Percentiles rank a stretch among this genome's conserved stretches.
phyloP scores from a whole-genome alignment of 2,329 filamentous ascomycete genomes.

The Microsporum audouinii region DNA sequence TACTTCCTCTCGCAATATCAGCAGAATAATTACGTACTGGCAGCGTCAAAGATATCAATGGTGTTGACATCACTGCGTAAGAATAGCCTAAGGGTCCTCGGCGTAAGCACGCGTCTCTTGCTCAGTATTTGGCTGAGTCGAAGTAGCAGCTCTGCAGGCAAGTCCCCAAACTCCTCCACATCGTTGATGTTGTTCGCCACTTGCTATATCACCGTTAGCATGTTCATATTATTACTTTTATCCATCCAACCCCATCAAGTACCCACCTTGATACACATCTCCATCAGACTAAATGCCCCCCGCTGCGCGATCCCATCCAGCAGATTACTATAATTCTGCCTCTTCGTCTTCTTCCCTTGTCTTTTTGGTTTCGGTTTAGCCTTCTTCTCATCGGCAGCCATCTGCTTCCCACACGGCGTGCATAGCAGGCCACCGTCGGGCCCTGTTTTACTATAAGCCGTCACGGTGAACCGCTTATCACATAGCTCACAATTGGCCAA shows the following conservation, averaged over 20 bases:
- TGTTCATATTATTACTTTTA: no score
- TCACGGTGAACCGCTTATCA: slow-evolving; percentile 81
- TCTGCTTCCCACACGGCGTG: slow-evolving; percentile 63
- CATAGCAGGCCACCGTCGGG: slow-evolving; percentile 81
- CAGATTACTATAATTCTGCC: slow-evolving; percentile 71
- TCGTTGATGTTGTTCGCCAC: slow-evolving; percentile 52
- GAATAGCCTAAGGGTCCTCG: slow-evolving; percentile 36
- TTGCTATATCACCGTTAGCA: slow-evolving; percentile 30
- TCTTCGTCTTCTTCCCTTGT: slow-evolving; percentile 50
- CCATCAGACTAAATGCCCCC: slow-evolving; percentile 35
- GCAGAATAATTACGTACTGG: slow-evolving; percentile 31
- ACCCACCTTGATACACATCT: slow-evolving; percentile 47
- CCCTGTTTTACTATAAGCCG: slow-evolving; percentile 71
- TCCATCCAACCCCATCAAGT: background rate
- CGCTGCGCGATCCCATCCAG: slow-evolving; percentile 55
- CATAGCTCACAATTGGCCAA: slow-evolving; percentile 80
- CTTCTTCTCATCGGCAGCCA: slow-evolving; percentile 54
- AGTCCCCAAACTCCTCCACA: slow-evolving; percentile 53
- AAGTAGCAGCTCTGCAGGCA: slow-evolving; percentile 46
- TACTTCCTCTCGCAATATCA: background rate
- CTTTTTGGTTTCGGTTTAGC: slow-evolving; percentile 43
- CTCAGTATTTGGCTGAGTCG: slow-evolving; percentile 53
- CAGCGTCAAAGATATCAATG: slow-evolving; percentile 51
- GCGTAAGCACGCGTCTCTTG: slow-evolving; percentile 48
- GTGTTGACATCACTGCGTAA: slow-evolving; percentile 43